phyloP scores from a whole-genome alignment of 2,329 filamentous ascomycete species.

The Penicillium polonicum region DNA sequence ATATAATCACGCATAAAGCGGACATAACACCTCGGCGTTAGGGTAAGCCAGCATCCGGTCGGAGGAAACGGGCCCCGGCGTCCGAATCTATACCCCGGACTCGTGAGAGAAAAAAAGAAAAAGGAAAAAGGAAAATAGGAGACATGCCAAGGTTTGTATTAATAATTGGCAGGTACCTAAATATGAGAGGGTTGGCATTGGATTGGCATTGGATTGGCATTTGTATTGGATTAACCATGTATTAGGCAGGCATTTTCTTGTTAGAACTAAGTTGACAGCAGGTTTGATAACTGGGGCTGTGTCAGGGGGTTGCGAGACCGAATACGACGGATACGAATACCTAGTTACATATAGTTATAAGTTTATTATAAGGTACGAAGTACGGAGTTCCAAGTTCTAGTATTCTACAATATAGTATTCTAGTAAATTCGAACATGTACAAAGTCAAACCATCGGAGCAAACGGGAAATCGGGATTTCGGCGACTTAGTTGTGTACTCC shows the following conservation, averaged over 20 bases:
- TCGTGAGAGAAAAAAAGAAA: background rate
- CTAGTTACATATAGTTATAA: too few species aligned
- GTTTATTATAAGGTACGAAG: too few species aligned
- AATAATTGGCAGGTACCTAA: background rate
- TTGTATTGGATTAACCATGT: background rate
- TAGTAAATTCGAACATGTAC: background rate
- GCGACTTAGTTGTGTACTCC: background rate
- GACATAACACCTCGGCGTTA: constrained; percentile 9
- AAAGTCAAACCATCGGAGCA: background rate
- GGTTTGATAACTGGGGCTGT: background rate
- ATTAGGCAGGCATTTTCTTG: background rate
- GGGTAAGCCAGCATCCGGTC: constrained; percentile 17
- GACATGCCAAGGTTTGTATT: background rate
- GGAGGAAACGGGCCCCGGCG: constrained; percentile 20
- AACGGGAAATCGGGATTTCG: constrained; percentile 26
- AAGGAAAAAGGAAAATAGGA: background rate
- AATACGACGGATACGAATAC: background rate
- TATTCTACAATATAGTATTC: too few species aligned
- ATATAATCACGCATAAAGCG: background rate
- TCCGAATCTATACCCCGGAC: constrained; percentile 24
- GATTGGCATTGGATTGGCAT: background rate
- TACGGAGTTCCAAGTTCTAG: too few species aligned
- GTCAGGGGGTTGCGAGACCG: background rate
- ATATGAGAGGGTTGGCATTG: background rate
- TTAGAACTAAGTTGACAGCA: background rate